Percentiles rank a stretch among this genome's conserved stretches.
Evolutionary conservation across 176 grass and related monocot genomes (phyloP).

Genomic region (Tillandsia fasciculata): DNA sequence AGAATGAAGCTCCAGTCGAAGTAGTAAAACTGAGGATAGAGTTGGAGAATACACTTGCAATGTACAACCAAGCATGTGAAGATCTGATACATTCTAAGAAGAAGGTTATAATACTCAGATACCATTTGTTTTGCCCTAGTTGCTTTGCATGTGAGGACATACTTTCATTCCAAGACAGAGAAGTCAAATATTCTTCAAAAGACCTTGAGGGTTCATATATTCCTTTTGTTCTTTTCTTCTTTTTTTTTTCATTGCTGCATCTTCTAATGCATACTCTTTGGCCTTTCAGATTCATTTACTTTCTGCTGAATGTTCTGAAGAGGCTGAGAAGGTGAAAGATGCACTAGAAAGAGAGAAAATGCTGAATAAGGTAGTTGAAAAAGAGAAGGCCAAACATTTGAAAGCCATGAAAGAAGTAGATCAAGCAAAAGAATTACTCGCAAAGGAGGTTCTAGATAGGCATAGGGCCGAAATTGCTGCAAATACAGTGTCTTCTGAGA

Average conservation of each 20-base stretch:
- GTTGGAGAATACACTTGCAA: conserved; percentile 37
- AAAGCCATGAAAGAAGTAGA: conserved; percentile 40
- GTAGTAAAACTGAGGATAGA: conserved; percentile 51
- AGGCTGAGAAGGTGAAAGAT: conserved; percentile 38
- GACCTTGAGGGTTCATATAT: too few species aligned
- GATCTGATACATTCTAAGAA: conserved; percentile 50
- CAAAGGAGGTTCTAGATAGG: conserved; percentile 19
- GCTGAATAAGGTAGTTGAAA: conserved; percentile 28
- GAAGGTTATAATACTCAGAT: conserved; percentile 15
- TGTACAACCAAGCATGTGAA: conserved; percentile 53
- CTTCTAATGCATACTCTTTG: background rate
- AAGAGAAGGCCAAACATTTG: conserved; percentile 39
- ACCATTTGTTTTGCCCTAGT: background rate
- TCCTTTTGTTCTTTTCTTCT: background rate
- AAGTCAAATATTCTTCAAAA: background rate
- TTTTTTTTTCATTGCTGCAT: background rate
- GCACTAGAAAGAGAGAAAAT: conserved; percentile 36
- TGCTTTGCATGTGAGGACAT: background rate
- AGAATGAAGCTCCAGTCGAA: conserved; percentile 50
- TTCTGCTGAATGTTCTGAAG: conserved; percentile 43
- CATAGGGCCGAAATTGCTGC: conserved; percentile 36
- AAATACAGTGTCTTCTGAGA: conserved; percentile 27
- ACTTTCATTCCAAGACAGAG: background rate
- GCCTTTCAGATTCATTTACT: conserved; percentile 50
- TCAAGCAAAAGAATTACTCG: conserved; percentile 34